Base-by-base conservation (phyloP, 176 grass and related monocot genomes). In the Thinopyrum elongatum region DNA sequence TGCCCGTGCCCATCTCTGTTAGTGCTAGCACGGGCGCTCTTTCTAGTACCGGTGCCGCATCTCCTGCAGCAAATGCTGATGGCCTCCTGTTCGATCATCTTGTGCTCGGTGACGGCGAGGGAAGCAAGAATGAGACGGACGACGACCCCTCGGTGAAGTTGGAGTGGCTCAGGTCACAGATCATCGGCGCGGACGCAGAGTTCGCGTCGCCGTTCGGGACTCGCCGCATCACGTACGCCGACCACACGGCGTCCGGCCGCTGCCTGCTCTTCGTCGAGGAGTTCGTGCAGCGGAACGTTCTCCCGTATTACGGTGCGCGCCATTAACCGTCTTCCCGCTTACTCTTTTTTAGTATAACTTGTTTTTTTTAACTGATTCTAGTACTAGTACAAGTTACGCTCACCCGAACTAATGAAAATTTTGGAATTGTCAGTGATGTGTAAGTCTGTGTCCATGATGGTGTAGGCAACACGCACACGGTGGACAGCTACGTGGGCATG, bases 401-500 rank as follows among this genome's bases (percentile, higher is more conserved):
- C 6, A 7, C 36, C 36, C 41, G 41, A 3, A 42, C 41, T 12
- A 42, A 42, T 12, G 2, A 3, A 42, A 42, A 42, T 12, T 42
- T 3, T 42, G 41, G 41, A 42, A 39, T 9, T 36, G 4, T 36
- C 35, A 41, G 38, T 44, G 11, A 44, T 13, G 46, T 49, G 46
- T 49, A 49, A 0, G 15, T 51, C 0, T 51, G 47, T 51, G 44
- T 30, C 27, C 62, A 29, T 65, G 23, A 15, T 7, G 62, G 1
- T 44, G 63, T 28, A 97, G 95, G 92, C 26, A 97, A 97, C 79
- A 97, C 92, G 31, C 92, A 94, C 88, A 97, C 92, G 13, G 82
- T 62, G 4, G 95, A 97, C 51, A 97, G 95, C 80, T 92, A 88
- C 69, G 95, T 97, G 26, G 95, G 95, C 7, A 55, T 78, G 74